Base-by-base conservation (phyloP, 192 early-diverging fungal genomes). In the Rhizophagus sp. region DNA sequence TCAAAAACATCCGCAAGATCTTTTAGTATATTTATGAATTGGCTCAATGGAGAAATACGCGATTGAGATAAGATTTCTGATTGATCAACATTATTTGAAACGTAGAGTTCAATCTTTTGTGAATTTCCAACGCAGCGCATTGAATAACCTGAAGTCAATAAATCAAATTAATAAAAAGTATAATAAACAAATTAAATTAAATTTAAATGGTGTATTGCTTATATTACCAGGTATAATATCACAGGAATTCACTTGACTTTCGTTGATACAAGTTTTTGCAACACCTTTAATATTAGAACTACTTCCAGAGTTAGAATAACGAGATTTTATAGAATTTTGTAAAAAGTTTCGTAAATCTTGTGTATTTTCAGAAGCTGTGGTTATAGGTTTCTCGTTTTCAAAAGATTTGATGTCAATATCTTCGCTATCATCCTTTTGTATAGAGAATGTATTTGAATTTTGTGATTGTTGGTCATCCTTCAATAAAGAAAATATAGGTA, bases 1-100 rank as follows among this genome's bases (percentile, higher is more conserved):
- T 86, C 84, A 86, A 96, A 97, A 25, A 96, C 93, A 1, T 81
- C 85, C 0, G 81, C 82, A 0, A 92, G 80, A 0, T 74, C 71
- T 57, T 76, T 84, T n/a, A 90, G 61, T 8, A 92, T 25, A 19
- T 61, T 49, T 10, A 83, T 83, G 69, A 92, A 90, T 9, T 75
- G 79, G 0, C 70, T 68, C 74, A 92, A 64, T 0, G 81, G 78
- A 4, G 76, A 81, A 24, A 75, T 61, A 12, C 86, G 83, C 2
- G 83, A 83, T 36, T 83, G 80, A 61, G 81, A 80, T 72, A 89
- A 71, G 1, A 89, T 73, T 47, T 73, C 80, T 11, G 85, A 82
- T 1, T 85, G 81, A 67, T 88, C 85, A 49, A 82, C 22, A 33
- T 12, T 11, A 2, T 47, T 47, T 12, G 44, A 3, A 47, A 47